Evolutionary conservation across 768 basidiomycete genomes (phyloP).

Genomic region (Naganishia antarctica): DNA sequence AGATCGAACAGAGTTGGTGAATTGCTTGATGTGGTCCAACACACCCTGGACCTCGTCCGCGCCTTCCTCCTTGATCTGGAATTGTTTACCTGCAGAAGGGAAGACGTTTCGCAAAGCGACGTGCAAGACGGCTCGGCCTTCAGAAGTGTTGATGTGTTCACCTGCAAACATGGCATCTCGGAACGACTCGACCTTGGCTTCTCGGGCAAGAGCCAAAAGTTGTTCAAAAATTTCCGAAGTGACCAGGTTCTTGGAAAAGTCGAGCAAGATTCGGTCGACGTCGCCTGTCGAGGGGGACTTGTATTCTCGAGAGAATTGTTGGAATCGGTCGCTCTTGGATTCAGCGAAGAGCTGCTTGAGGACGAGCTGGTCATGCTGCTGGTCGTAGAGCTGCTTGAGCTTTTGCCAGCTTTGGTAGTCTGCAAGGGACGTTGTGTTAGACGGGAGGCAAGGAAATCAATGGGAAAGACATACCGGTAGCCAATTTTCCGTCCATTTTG

Average conservation of each 20-base stretch:
- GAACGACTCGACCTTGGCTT: constrained; percentile 76
- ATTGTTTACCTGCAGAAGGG: constrained; percentile 58
- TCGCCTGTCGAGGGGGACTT: constrained; percentile 56
- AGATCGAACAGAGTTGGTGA: constrained; percentile 74
- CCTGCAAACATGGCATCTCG: constrained; percentile 93
- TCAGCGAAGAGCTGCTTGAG: constrained; percentile 83
- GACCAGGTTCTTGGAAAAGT: constrained; percentile 96
- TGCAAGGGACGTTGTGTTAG: constrained; percentile 44
- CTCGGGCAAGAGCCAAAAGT: constrained; percentile 73
- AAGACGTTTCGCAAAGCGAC: constrained; percentile 71
- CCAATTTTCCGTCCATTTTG: constrained; percentile 44
- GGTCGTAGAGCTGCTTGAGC: constrained; percentile 76
- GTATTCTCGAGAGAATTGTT: constrained; percentile 67
- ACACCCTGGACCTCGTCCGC: constrained; percentile 76
- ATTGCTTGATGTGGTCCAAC: constrained; percentile 83
- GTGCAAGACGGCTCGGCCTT: constrained; percentile 94
- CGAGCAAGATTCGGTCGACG: constrained; percentile 73
- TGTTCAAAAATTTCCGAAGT: constrained; percentile 73
- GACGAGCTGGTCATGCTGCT: constrained; percentile 66
- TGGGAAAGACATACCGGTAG: constrained; percentile 37
- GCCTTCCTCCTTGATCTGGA: constrained; percentile 72
- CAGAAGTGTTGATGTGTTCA: constrained; percentile 96
- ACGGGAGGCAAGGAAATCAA: background rate
- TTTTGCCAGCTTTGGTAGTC: constrained; percentile 87
- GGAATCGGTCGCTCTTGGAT: constrained; percentile 77